These are phyloP conservation scores for rapeseed (Brassica napus) DNA, from an alignment of 345 rosid species.

Conservation along the genomic window Da-Ae NC_063440.1:18860001-18860500, in stretches of 20 bases:
- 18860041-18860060: conserved; percentile 57
- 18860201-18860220: too few species aligned
- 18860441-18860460: conserved; percentile 16
- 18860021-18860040: conserved; percentile 48
- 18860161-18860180: conserved; percentile 37
- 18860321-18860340: too few species aligned
- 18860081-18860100: conserved; percentile 28
- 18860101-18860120: conserved; percentile 59
- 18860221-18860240: too few species aligned
- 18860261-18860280: too few species aligned
- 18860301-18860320: too few species aligned
- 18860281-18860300: too few species aligned
- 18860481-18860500: too few species aligned
- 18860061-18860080: conserved; percentile 10
- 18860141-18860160: too few species aligned
- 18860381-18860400: not conserved
- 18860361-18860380: not conserved
- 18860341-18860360: not conserved
- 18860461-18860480: not conserved
- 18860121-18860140: not conserved
- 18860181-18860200: conserved; percentile 14
- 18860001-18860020: conserved; percentile 42
- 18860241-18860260: too few species aligned
- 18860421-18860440: conserved; percentile 14
- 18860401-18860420: conserved; percentile 24